These are phyloP conservation scores for Cucurbitaria berberidis DNA, from an alignment of 2,329 filamentous ascomycete species.

Conservation along the genomic window DNA sequence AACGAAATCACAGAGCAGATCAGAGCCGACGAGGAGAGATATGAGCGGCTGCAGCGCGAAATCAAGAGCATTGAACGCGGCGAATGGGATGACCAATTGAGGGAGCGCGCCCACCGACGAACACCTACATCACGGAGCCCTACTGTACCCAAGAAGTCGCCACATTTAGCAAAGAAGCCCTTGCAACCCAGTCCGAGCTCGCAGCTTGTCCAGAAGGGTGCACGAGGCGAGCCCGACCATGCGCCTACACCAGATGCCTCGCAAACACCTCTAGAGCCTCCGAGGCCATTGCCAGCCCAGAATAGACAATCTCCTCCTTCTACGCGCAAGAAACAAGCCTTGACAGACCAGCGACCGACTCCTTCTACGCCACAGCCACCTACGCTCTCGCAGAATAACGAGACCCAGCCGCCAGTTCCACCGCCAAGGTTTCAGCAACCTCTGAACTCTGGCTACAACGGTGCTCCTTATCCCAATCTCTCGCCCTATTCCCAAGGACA, in stretches of 20 bases:
- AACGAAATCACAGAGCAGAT: constrained; percentile 73
- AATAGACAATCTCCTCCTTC: constrained; percentile 33
- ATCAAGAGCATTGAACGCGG: constrained; percentile 71
- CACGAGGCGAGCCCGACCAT: constrained; percentile 10
- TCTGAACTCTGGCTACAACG: constrained; percentile 36
- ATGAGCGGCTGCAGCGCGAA: constrained; percentile 69
- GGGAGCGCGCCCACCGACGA: constrained; percentile 30
- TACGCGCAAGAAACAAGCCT: constrained; percentile 33
- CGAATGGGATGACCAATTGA: constrained; percentile 56
- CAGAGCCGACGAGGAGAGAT: constrained; percentile 73
- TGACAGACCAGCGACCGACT: constrained; percentile 18
- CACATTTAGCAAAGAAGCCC: constrained; percentile 27
- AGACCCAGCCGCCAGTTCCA: constrained; percentile 26
- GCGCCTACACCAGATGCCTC: constrained; percentile 14
- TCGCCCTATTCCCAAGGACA: constrained; percentile 48
- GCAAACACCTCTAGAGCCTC: constrained; percentile 8
- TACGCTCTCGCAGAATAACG: constrained; percentile 14
- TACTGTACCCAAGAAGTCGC: constrained; percentile 33
- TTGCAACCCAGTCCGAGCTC: constrained; percentile 15
- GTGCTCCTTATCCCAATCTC: constrained; percentile 43
- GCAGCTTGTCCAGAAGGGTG: constrained; percentile 13
- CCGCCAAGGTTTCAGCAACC: constrained; percentile 29
- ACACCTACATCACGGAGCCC: constrained; percentile 32
- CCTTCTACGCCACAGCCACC: constrained; percentile 29
- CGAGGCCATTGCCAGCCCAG: constrained; percentile 7